Evolutionary conservation across 768 basidiomycete genomes (phyloP).

Genomic region (Candolleomyces eurysporus): DNA sequence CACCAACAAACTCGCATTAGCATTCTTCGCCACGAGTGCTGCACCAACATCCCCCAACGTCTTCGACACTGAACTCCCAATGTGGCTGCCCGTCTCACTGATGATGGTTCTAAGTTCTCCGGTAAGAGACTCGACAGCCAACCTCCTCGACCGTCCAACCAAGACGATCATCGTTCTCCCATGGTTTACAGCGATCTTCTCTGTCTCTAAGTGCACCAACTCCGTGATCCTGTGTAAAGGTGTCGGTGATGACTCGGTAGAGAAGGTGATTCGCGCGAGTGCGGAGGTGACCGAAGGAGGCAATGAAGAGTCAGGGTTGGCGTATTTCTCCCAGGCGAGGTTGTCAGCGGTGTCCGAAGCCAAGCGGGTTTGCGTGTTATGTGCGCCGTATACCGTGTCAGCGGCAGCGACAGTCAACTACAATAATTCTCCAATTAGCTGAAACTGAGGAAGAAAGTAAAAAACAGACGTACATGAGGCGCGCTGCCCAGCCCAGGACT

Average conservation of each 20-base stretch:
- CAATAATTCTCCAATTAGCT: not conserved
- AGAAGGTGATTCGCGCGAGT: constrained; percentile 57
- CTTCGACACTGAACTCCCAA: constrained; percentile 61
- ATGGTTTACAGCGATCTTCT: constrained; percentile 13
- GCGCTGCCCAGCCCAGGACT: not conserved
- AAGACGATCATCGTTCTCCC: constrained; percentile 50
- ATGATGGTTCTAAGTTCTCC: constrained; percentile 56
- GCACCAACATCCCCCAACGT: constrained; percentile 78
- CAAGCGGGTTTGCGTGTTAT: constrained; percentile 62
- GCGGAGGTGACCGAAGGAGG: constrained; percentile 36
- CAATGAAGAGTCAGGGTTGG: constrained; percentile 19
- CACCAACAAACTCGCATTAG: constrained; percentile 51
- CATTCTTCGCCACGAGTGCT: constrained; percentile 57
- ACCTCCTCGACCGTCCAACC: constrained; percentile 70
- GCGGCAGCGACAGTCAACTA: constrained; percentile 47
- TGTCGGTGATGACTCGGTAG: constrained; percentile 41
- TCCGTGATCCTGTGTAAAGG: constrained; percentile 47
- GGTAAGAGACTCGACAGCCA: constrained; percentile 58
- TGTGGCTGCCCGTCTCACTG: constrained; percentile 26
- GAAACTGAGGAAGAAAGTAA: not conserved
- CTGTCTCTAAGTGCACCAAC: constrained; percentile 45
- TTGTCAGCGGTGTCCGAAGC: constrained; percentile 84
- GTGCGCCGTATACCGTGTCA: constrained; percentile 72
- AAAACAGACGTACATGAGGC: not conserved
- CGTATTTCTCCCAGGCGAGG: constrained; percentile 68